phyloP scores from a whole-genome alignment of 83 land plant genomes.

The Picea abies region DNA sequence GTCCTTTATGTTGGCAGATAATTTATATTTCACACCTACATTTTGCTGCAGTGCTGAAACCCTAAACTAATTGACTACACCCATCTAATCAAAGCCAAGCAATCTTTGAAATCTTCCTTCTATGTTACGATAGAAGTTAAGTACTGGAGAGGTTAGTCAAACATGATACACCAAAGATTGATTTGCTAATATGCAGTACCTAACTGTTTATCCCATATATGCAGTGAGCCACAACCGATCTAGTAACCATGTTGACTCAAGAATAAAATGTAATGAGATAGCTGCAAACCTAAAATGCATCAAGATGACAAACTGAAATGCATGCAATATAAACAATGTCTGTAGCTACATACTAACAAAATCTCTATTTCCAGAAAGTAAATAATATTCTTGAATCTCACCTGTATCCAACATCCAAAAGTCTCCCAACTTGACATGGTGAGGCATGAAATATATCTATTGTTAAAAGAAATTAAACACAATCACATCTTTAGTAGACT shows the following conservation, averaged over 20 bases:
- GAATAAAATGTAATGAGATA: not conserved
- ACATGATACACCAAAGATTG: not conserved
- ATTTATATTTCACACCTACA: not conserved
- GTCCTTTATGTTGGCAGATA: not conserved
- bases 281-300: not conserved
- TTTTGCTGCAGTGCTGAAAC: not conserved
- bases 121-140: not conserved
- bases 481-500: not conserved
- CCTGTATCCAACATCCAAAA: constrained; percentile 99
- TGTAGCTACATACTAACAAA: not conserved
- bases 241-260: not conserved
- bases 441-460: not conserved
- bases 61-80: not conserved
- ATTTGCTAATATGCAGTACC: not conserved
- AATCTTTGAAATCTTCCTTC: not conserved
- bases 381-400: constrained; percentile 21
- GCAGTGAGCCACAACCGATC: not conserved
- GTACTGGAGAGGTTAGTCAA: not conserved
- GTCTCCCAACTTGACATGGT: constrained; percentile 78
- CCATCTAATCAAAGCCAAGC: not conserved
- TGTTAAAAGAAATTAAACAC: not conserved
- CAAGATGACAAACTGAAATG: not conserved
- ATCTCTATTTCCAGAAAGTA: not conserved
- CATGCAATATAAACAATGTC: not conserved
- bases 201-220: not conserved